These are phyloP conservation scores for Clonostachys byssicola DNA, from an alignment of 2,329 filamentous ascomycete genomes.

Conservation along the genomic window DNA sequence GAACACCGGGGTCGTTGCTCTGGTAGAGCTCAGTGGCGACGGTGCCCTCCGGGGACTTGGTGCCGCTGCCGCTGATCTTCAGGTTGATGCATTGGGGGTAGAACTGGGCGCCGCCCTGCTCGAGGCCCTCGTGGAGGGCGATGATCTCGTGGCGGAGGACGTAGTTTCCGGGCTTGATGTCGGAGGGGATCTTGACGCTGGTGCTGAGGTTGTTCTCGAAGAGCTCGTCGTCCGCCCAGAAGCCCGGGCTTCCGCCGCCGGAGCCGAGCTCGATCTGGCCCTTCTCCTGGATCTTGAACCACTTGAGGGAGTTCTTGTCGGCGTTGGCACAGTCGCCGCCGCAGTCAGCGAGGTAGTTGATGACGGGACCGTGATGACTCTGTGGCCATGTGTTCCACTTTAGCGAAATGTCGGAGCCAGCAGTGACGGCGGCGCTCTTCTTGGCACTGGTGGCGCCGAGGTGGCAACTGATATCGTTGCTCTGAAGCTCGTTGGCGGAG, in stretches of 20 bases:
- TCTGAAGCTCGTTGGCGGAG: conserved; percentile 26
- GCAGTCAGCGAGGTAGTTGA: conserved; percentile 51
- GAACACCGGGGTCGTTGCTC: conserved; percentile 32
- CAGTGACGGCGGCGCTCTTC: conserved; percentile 6
- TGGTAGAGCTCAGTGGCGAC: conserved; percentile 32
- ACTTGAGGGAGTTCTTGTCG: conserved; percentile 43
- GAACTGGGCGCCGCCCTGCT: conserved; percentile 31
- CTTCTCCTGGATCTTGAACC: conserved; percentile 53
- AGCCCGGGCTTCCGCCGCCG: conserved; percentile 31
- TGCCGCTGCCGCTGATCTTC: conserved; percentile 31
- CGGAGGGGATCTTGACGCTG: conserved; percentile 36
- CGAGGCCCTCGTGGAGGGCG: conserved; percentile 38
- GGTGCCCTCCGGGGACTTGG: conserved; percentile 24
- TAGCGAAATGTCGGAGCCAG: conserved; percentile 10
- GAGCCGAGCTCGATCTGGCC: conserved; percentile 41
- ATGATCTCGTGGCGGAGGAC: conserved; percentile 49
- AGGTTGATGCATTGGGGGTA: conserved; percentile 49
- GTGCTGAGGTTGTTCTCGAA: conserved; percentile 31
- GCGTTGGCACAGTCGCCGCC: conserved; percentile 44
- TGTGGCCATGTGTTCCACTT: conserved; percentile 61
- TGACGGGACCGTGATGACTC: conserved; percentile 53
- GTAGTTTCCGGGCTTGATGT: conserved; percentile 42
- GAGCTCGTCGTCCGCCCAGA: conserved; percentile 29
- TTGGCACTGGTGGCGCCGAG: conserved; percentile 22
- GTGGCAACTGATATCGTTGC: conserved; percentile 31